Evolutionary conservation across 768 basidiomycete species (phyloP).

Genomic region (Daedaleopsis sinensis): DNA sequence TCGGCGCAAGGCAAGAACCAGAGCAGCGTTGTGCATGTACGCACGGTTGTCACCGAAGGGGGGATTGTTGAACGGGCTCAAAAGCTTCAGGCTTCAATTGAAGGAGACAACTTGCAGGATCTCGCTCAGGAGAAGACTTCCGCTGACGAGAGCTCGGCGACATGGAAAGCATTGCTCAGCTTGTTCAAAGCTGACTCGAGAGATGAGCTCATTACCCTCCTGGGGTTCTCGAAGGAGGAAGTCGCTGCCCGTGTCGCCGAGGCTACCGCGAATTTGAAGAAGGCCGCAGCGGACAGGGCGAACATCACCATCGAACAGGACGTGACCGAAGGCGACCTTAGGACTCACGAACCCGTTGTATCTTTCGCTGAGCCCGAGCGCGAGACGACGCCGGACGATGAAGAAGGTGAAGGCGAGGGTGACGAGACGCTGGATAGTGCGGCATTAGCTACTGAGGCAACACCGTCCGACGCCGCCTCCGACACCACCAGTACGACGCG

Average conservation of each 20-base stretch:
- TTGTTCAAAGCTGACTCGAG: constrained; percentile 89
- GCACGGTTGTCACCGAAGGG: constrained; percentile 76
- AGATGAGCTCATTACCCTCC: constrained; percentile 85
- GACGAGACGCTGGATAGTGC: constrained; percentile 34
- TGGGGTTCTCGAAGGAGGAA: constrained; percentile 92
- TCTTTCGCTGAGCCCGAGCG: constrained; percentile 83
- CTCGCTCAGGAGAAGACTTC: constrained; percentile 69
- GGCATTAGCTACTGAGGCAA: constrained; percentile 51
- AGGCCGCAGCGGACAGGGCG: constrained; percentile 38
- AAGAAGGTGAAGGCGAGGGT: constrained; percentile 44
- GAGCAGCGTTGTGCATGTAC: constrained; percentile 78
- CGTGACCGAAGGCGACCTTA: constrained; percentile 37
- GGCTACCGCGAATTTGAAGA: constrained; percentile 76
- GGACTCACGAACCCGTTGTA: constrained; percentile 73
- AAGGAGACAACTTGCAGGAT: constrained; percentile 54
- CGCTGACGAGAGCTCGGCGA: constrained; percentile 43
- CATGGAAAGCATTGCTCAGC: constrained; percentile 88
- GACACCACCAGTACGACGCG: constrained; percentile 53
- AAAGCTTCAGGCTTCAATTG: constrained; percentile 64
- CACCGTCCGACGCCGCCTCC: constrained; percentile 74
- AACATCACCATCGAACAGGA: constrained; percentile 35
- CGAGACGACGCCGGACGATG: constrained; percentile 37
- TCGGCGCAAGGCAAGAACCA: constrained; percentile 78
- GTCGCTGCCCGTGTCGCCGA: constrained; percentile 78
- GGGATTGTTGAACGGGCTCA: constrained; percentile 74